Evolutionary conservation across 495 filamentous ascomycete genomes (phyloP), one percentile per base, ranked within the genome.

Genomic region (Aspergillus asperescens): DNA sequence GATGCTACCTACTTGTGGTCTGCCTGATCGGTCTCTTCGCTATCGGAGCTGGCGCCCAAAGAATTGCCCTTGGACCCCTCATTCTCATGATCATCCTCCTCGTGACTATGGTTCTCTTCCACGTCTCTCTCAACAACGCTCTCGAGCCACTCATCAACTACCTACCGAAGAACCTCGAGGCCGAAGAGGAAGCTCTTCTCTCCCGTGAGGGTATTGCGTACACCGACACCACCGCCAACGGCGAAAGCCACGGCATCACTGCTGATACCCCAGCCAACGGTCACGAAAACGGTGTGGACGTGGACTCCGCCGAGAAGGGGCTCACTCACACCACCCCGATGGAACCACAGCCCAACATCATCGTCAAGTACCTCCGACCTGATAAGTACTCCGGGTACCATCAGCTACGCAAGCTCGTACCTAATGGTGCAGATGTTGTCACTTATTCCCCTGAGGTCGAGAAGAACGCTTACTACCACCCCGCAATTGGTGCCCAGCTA

Each of bases 1-100:
- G 93, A 56, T 77, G 93, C 49, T 98, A 98, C 68, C 71, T 98
- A 13, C 79, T 83, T 28, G 82, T 91, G 54, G 60, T 92, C 52
- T 95, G 89, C 69, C 75, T 98, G 73, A 89, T 98, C 50, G 93
- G 90, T 56, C 80, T 98, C 13, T 93, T 97, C 58, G 90, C 77
- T 53, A 84, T 90, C 43, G 82, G 77, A 8, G 70, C 73, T 7
- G 78, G 70, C 19, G 82, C 71, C 47, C 77, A 85, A 50, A 76
- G 72, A 4, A 73, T 77, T 4, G 75, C 74, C 3, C 56, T 82
- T 15, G 93, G 91, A 1, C 93, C 93, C 5, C 59, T 95, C 50
- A 71, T 94, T 46, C 77, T 96, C 53, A 91, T 93, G 84, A 76
- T 93, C 54, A 70, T 88, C 53, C 85, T 91, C 72, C 76, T 95